These are phyloP conservation scores for Metarhizium sp. DNA, from an alignment of 2,329 filamentous ascomycete species.

Conservation along the genomic window DNA sequence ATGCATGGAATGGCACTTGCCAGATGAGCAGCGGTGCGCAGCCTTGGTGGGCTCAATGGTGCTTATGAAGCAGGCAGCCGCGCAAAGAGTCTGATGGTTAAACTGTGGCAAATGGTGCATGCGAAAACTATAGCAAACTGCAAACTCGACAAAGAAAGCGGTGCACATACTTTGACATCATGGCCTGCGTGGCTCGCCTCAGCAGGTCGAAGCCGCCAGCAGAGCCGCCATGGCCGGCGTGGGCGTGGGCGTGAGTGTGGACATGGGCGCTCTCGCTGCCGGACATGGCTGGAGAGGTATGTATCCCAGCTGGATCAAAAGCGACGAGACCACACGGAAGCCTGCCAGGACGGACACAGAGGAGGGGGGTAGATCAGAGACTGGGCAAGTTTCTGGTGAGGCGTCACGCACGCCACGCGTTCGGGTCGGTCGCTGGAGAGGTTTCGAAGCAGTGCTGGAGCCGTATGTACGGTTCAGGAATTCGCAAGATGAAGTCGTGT, in stretches of 20 bases:
- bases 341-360: neutral
- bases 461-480: neutral
- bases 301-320: neutral
- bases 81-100: neutral
- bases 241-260: conserved; percentile 12
- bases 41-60: neutral
- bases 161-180: conserved; percentile 51
- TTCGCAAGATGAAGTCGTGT: neutral
- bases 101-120: neutral
- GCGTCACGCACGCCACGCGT: neutral
- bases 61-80: neutral
- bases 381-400: neutral
- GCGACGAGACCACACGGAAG: neutral
- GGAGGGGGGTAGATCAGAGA: neutral
- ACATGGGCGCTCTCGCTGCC: conserved; percentile 29
- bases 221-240: conserved; percentile 16
- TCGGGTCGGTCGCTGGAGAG: neutral
- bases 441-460: neutral
- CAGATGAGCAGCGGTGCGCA: no score
- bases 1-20: no score
- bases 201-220: conserved; percentile 45
- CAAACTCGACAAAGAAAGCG: conserved; percentile 6
- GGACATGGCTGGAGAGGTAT: conserved; percentile 31
- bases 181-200: conserved; percentile 50
- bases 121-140: neutral